phyloP scores from a whole-genome alignment of 2,329 filamentous ascomycete species.

The Aureobasidium namibiae region DNA sequence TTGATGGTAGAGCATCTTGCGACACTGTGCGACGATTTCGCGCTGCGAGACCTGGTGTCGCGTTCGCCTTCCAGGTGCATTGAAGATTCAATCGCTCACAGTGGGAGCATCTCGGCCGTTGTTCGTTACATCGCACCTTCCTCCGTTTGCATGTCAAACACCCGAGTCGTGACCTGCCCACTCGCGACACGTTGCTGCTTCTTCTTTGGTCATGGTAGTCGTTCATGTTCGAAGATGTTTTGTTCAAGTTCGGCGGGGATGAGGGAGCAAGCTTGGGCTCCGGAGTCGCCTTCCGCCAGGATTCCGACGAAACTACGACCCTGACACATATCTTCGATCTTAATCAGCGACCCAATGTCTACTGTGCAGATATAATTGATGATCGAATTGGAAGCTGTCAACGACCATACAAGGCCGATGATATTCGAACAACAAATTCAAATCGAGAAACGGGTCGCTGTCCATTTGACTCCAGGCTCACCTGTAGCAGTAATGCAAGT shows the following conservation, averaged over 20 bases:
- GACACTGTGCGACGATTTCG: background rate
- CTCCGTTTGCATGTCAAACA: conserved; percentile 30
- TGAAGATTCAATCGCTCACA: conserved; percentile 43
- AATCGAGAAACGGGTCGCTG: too few species aligned
- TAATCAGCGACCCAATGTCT: background rate
- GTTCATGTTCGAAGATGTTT: background rate
- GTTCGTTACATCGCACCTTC: conserved; percentile 47
- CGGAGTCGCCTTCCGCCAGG: background rate
- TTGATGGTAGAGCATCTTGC: background rate
- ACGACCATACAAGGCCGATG: too few species aligned
- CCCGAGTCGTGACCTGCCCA: background rate
- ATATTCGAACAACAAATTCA: too few species aligned
- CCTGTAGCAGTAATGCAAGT: too few species aligned
- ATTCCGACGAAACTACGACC: background rate
- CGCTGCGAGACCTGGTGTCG: background rate
- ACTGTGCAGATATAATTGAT: too few species aligned
- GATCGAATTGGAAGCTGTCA: too few species aligned
- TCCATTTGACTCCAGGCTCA: too few species aligned
- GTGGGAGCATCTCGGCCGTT: conserved; percentile 41
- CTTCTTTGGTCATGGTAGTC: background rate
- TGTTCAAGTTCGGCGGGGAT: too few species aligned
- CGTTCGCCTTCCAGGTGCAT: conserved; percentile 36
- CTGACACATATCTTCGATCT: background rate
- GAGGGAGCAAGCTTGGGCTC: background rate
- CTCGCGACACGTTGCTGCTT: background rate